A percentile compares a stretch with the other conserved stretches of the same genome.
These are phyloP conservation scores for Cutaneotrichosporon dermatis DNA, from an alignment of 1,284 basidiomycete species.

Conservation along the genomic window DNA sequence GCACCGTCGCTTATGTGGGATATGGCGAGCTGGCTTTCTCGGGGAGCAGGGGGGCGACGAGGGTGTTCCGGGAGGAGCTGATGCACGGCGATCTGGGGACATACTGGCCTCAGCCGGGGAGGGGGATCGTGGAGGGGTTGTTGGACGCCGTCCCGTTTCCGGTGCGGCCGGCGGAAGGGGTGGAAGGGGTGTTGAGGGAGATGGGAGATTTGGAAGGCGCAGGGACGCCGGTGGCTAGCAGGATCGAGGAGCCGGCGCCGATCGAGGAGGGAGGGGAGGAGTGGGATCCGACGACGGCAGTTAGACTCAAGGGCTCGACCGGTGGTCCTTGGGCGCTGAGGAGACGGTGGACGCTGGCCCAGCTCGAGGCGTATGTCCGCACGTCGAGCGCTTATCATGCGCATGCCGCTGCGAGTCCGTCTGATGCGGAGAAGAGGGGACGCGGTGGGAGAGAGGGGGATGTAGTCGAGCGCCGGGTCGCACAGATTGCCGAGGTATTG, in stretches of 20 bases:
- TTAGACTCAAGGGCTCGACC: conserved; percentile 21
- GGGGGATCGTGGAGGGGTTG: conserved; percentile 67
- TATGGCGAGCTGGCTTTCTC: conserved; percentile 74
- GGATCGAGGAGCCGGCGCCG: conserved; percentile 8
- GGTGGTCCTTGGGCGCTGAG: conserved; percentile 57
- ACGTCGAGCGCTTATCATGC: conserved; percentile 70
- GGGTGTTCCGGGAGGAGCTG: conserved; percentile 52
- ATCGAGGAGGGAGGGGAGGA: conserved; percentile 26
- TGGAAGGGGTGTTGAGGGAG: not conserved
- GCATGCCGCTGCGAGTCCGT: conserved; percentile 62
- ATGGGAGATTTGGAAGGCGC: conserved; percentile 42
- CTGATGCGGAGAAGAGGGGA: conserved; percentile 51
- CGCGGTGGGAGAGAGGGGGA: conserved; percentile 52
- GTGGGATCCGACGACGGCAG: conserved; percentile 28
- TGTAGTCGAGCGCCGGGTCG: conserved; percentile 62
- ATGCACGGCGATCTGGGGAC: conserved; percentile 56
- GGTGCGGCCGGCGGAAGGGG: conserved; percentile 18
- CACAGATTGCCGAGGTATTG: conserved; percentile 53
- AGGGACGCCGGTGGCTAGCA: conserved; percentile 8
- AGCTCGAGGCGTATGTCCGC: conserved; percentile 63
- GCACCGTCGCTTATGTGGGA: conserved; percentile 72
- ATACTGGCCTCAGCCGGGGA: conserved; percentile 75
- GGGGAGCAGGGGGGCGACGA: conserved; percentile 57
- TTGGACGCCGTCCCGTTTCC: conserved; percentile 66
- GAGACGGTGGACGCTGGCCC: conserved; percentile 61